These are phyloP conservation scores for Stagonosporopsis chrysanthemi DNA, from an alignment of 2,329 filamentous ascomycete genomes.

Conservation along the genomic window DNA sequence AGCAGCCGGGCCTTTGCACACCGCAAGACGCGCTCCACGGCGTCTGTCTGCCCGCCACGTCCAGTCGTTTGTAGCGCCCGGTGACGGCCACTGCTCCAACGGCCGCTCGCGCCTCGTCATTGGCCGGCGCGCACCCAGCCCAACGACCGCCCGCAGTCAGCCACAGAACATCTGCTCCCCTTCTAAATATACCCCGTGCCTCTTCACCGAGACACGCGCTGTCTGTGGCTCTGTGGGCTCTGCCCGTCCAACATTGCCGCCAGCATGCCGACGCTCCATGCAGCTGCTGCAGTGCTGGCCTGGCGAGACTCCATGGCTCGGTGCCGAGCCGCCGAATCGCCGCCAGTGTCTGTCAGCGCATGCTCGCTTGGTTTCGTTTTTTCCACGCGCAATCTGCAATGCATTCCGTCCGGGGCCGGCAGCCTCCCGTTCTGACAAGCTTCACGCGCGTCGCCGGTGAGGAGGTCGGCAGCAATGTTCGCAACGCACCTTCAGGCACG, in stretches of 20 bases:
- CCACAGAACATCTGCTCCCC: slow-evolving; percentile 29
- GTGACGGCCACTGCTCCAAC: slow-evolving; percentile 21
- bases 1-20: slow-evolving; percentile 28
- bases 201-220: slow-evolving; percentile 16
- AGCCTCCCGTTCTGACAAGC: slow-evolving; percentile 23
- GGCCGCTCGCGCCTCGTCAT: slow-evolving; percentile 28
- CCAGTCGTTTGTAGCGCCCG: slow-evolving; percentile 33
- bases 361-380: slow-evolving; percentile 24
- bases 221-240: slow-evolving; percentile 3
- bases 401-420: slow-evolving; percentile 21
- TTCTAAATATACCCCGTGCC: slow-evolving; percentile 31
- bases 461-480: background rate
- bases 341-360: slow-evolving; percentile 19
- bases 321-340: slow-evolving; percentile 14
- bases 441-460: slow-evolving; percentile 9
- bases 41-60: slow-evolving; percentile 31
- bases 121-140: slow-evolving; percentile 21
- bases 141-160: slow-evolving; percentile 23
- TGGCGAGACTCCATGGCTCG: background rate
- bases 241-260: slow-evolving; percentile 10
- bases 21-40: slow-evolving; percentile 37
- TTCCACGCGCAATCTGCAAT: slow-evolving; percentile 30
- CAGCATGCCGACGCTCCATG: background rate
- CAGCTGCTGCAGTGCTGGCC: background rate
- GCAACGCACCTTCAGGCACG: slow-evolving; percentile 5